Percentiles rank a stretch among this genome's conserved stretches.
phyloP scores from a whole-genome alignment of 768 basidiomycete species.

The Mrakia blollopis region DNA sequence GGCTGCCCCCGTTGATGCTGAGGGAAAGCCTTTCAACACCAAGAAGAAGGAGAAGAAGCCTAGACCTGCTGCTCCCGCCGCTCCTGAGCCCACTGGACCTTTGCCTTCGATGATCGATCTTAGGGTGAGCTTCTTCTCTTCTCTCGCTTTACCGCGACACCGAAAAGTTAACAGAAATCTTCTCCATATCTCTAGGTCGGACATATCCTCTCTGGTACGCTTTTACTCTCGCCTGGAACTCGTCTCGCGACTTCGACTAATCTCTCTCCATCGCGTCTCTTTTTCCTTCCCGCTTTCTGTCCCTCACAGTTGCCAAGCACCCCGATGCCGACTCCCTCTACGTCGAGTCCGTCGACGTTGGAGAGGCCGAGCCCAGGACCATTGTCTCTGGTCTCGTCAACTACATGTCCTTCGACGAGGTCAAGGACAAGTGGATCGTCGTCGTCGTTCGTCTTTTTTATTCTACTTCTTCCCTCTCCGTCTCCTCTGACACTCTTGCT shows the following conservation, averaged over 20 bases:
- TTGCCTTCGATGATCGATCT: constrained; percentile 96
- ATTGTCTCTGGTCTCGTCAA: constrained; percentile 96
- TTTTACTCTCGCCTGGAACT: background rate
- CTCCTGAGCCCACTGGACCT: constrained; percentile 72
- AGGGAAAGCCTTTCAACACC: constrained; percentile 51
- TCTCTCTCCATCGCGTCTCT: no score
- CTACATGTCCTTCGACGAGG: constrained; percentile 91
- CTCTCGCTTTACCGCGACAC: background rate
- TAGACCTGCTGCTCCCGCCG: constrained; percentile 43
- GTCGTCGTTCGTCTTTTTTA: constrained; percentile 60
- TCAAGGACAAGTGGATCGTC: constrained; percentile 75
- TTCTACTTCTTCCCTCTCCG: background rate
- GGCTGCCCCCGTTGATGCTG: constrained; percentile 41
- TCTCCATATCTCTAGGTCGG: constrained; percentile 5
- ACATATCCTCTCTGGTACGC: constrained; percentile 22
- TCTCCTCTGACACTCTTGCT: background rate
- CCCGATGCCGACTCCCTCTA: constrained; percentile 98
- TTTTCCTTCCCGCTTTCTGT: background rate
- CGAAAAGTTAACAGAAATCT: no score
- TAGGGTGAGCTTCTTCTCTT: constrained; percentile 74
- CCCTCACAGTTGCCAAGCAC: constrained; percentile 72
- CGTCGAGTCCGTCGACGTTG: constrained; percentile 96
- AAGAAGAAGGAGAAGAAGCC: constrained; percentile 49
- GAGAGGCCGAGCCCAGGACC: constrained; percentile 89
- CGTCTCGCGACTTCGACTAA: background rate